Evolutionary conservation across 2,329 filamentous ascomycete genomes (phyloP), one percentile per base, ranked within the genome.

Genomic region (Claviceps paspali): DNA sequence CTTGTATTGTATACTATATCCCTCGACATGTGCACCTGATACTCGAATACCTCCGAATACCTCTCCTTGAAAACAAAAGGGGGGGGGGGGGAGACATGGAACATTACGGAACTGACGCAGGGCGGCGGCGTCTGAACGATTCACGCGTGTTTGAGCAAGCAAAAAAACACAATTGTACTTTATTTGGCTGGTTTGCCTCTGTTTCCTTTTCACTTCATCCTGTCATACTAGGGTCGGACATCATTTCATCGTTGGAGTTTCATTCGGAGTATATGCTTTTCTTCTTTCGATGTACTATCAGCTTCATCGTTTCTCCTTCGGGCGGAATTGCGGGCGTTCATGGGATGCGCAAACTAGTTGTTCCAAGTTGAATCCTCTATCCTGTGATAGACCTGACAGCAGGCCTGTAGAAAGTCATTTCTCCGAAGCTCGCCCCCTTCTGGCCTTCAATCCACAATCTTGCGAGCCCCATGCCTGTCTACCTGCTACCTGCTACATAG

Each of bases 1-100:
- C 6, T 40, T 40, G 38, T 37, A 37, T 14, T 5, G 23, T 37
- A 35, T 19, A 5, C 15, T n/a, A n/a, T n/a, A n/a, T n/a, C n/a
- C n/a, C n/a, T n/a, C n/a, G n/a, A n/a, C n/a, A n/a, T n/a, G n/a
- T 12, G 33, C 23, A 26, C 28, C 19, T 17, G 10, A 22, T 18
- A 15, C 17, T 26, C 22, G 15, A 8, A n/a, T n/a, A n/a, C n/a
- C n/a, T n/a, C n/a, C n/a, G n/a, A n/a, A n/a, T n/a, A n/a, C n/a
- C n/a, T n/a, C n/a, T n/a, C n/a, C n/a, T n/a, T n/a, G 11, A 23
- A 15, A 22, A n/a, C 24, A 26, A 9, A 5, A 9, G 3, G n/a
- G n/a, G n/a, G n/a, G n/a, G n/a, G n/a, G n/a, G n/a, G n/a, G n/a
- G n/a, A n/a, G n/a, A n/a, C n/a, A n/a, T n/a, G n/a, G 14, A 3